Conservation (phyloP, 2,329 filamentous ascomycete species). For the Cadophora luteo-olivacea region DNA sequence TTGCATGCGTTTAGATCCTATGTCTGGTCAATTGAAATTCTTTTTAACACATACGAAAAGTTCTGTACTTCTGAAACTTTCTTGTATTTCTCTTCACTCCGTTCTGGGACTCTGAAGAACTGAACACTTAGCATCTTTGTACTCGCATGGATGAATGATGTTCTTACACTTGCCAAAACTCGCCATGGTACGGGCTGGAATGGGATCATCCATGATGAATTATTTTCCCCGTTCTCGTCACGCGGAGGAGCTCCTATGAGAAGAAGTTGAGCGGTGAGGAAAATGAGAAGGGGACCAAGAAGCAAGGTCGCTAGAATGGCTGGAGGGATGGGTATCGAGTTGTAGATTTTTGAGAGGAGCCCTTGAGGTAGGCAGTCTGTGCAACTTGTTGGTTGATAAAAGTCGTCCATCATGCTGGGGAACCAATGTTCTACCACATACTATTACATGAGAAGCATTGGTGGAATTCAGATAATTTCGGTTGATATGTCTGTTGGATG, state of each 20-base stretch:
- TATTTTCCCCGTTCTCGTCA: constrained; percentile 23
- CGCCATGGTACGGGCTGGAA: constrained; percentile 24
- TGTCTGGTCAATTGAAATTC: constrained; percentile 46
- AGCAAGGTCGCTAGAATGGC: constrained; percentile 32
- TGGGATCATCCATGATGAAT: constrained; percentile 49
- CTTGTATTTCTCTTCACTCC: constrained; percentile 35
- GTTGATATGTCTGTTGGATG: background rate
- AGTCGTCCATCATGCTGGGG: constrained; percentile 33
- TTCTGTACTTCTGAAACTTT: constrained; percentile 37
- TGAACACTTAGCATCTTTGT: constrained; percentile 29
- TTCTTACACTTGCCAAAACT: constrained; percentile 7
- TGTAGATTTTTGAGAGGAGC: constrained; percentile 19
- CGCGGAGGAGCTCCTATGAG: constrained; percentile 30
- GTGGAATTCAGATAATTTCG: background rate
- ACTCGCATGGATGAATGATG: background rate
- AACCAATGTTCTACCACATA: background rate
- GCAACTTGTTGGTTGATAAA: constrained; percentile 32
- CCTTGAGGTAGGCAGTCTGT: background rate
- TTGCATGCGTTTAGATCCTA: constrained; percentile 45
- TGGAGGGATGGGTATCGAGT: constrained; percentile 21
- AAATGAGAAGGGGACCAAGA: constrained; percentile 33
- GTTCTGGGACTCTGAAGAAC: constrained; percentile 42
- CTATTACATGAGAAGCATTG: background rate
- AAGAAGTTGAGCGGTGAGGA: constrained; percentile 37
- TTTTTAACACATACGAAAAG: background rate